Percentiles rank a stretch among this genome's conserved stretches.
Evolutionary conservation across 352 stramenopile species (phyloP).

Genomic region (Elongisporangium senticosum): DNA sequence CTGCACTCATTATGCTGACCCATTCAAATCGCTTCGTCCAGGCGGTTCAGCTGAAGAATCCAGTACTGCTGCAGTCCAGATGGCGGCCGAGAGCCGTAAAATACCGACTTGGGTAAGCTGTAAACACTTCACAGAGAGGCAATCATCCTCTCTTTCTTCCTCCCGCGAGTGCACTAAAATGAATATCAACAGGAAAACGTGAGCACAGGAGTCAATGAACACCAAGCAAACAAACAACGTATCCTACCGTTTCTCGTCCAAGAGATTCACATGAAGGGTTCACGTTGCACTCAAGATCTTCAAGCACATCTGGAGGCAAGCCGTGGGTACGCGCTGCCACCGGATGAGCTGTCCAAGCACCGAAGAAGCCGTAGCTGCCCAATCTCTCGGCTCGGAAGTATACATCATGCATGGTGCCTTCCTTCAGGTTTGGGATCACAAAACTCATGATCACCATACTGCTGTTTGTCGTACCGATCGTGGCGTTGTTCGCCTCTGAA

Average conservation of each 20-base stretch:
- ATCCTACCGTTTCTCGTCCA: constrained; percentile 41
- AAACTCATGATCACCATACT: constrained; percentile 28
- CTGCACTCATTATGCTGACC: too few relatives aligned
- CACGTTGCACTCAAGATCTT: constrained; percentile 48
- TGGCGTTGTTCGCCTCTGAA: constrained; percentile 12
- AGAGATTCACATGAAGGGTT: constrained; percentile 37
- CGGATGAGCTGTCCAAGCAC: constrained; percentile 42
- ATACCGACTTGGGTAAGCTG: too few relatives aligned
- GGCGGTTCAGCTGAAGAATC: too few relatives aligned
- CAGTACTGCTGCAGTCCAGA: too few relatives aligned
- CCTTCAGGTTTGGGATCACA: constrained; percentile 37
- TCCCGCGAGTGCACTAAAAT: constrained; percentile 40
- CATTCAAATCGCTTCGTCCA: too few relatives aligned
- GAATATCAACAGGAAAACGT: background rate
- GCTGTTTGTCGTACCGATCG: constrained; percentile 16
- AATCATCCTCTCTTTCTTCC: too few relatives aligned
- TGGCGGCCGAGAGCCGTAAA: too few relatives aligned
- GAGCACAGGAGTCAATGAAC: background rate
- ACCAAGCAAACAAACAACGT: background rate
- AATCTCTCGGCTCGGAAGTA: constrained; percentile 74
- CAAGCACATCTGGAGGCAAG: constrained; percentile 56
- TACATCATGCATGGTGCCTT: constrained; percentile 61
- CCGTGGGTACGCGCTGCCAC: constrained; percentile 57
- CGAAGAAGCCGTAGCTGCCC: constrained; percentile 61
- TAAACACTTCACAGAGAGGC: too few relatives aligned